Conservation (phyloP, 257 asterid species). For the Solanum tacnaense region DNA sequence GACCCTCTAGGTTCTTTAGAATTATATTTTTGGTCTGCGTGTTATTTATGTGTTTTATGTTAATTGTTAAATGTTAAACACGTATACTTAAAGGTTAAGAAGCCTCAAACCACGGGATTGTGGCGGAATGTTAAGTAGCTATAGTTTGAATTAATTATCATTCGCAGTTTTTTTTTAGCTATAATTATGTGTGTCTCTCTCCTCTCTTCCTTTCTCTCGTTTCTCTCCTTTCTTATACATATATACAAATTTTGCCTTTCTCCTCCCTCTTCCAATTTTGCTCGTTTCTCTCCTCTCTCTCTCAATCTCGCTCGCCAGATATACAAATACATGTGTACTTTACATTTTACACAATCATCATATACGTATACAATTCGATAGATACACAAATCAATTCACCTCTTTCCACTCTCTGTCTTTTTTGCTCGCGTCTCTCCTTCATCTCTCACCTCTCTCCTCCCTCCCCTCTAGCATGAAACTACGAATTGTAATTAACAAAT, state of each 20-base stretch:
- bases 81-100: not conserved
- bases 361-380: no score
- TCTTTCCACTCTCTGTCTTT: accelerated
- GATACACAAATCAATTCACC: accelerated
- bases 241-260: no score
- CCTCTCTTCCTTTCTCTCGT: accelerated
- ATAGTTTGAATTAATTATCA: no score
- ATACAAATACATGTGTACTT: no score
- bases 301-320: no score
- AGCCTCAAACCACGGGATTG: not conserved
- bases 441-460: accelerated
- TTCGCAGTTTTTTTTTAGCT: accelerated
- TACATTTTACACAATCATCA: no score
- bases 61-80: not conserved
- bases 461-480: accelerated
- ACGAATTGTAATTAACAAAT: accelerated
- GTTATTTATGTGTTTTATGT: not conserved
- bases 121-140: not conserved
- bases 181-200: no score
- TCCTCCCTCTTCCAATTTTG: accelerated
- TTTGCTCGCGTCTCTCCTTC: not conserved
- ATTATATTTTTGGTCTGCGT: not conserved
- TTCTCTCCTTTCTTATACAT: not conserved
- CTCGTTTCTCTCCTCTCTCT: no score
- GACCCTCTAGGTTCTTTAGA: not conserved